Evolutionary conservation across 1,284 basidiomycete genomes (phyloP).

Genomic region (Trametes pubescens): DNA sequence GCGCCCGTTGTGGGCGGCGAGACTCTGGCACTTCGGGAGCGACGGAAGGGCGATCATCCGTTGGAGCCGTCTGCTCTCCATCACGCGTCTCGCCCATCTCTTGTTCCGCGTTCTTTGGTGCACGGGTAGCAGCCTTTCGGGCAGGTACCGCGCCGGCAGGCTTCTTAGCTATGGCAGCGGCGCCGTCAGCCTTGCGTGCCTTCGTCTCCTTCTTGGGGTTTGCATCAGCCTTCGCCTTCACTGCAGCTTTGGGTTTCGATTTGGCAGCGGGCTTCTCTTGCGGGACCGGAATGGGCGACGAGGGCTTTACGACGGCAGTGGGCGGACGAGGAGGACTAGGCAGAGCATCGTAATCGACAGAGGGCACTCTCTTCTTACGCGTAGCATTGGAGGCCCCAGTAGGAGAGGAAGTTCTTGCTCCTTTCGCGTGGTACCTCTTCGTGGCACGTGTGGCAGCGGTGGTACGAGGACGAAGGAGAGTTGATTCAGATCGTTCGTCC

Average conservation of each 20-base stretch:
- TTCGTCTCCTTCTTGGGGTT: not conserved
- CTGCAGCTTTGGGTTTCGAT: not conserved
- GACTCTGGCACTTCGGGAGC: not conserved
- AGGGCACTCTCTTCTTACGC: not conserved
- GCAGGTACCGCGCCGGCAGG: not conserved
- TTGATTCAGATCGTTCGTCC: constrained; percentile 16
- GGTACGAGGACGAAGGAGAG: constrained; percentile 27
- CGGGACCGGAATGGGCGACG: constrained; percentile 4
- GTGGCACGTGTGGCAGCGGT: constrained; percentile 27
- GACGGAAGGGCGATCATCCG: not conserved
- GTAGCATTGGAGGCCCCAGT: not conserved
- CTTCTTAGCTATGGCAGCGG: not conserved
- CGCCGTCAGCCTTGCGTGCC: not conserved
- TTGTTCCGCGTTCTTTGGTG: not conserved
- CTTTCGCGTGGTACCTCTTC: constrained; percentile 38
- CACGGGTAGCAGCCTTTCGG: not conserved
- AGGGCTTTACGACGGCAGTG: constrained; percentile 3
- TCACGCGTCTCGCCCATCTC: not conserved
- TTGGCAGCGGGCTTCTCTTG: not conserved
- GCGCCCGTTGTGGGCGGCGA: not conserved
- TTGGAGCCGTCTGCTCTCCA: not conserved
- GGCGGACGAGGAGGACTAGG: constrained; percentile 27
- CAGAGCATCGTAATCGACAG: constrained; percentile 40
- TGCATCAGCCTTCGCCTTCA: not conserved
- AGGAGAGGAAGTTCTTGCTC: constrained; percentile 33